These are phyloP conservation scores for Ascochyta koolunga DNA, from an alignment of 2,329 filamentous ascomycete species.

Conservation along the genomic window DNA sequence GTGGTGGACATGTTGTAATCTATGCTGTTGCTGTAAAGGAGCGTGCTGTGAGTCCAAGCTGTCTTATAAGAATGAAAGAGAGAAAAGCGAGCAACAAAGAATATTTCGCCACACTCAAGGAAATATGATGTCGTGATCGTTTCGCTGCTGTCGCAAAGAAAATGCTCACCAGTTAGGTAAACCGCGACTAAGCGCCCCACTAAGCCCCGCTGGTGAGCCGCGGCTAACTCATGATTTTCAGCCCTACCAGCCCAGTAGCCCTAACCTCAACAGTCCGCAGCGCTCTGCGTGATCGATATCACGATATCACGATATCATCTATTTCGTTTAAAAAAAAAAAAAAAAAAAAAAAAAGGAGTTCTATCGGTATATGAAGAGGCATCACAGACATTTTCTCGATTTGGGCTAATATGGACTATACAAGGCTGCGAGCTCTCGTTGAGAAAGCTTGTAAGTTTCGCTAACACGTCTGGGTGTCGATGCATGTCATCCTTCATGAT, in stretches of 20 bases:
- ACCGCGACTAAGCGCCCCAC: constrained; percentile 16
- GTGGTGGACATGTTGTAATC: constrained; percentile 52
- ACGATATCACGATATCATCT: no score
- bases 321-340: no score
- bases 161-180: constrained; percentile 16
- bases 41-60: neutral
- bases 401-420: no score
- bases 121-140: constrained; percentile 17
- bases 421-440: neutral
- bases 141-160: constrained; percentile 17
- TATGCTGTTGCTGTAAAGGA: neutral
- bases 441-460: neutral
- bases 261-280: neutral
- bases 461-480: no score
- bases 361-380: no score
- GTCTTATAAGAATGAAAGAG: neutral
- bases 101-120: constrained; percentile 9
- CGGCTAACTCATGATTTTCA: constrained; percentile 10
- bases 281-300: neutral
- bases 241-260: constrained; percentile 1
- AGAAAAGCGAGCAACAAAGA: neutral
- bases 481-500: neutral
- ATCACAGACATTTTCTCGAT: neutral
- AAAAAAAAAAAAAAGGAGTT: no score
- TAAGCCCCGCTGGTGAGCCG: constrained; percentile 13